phyloP scores from a whole-genome alignment of 176 grass and related monocot species.

The Coix lacrymajobi region DNA sequence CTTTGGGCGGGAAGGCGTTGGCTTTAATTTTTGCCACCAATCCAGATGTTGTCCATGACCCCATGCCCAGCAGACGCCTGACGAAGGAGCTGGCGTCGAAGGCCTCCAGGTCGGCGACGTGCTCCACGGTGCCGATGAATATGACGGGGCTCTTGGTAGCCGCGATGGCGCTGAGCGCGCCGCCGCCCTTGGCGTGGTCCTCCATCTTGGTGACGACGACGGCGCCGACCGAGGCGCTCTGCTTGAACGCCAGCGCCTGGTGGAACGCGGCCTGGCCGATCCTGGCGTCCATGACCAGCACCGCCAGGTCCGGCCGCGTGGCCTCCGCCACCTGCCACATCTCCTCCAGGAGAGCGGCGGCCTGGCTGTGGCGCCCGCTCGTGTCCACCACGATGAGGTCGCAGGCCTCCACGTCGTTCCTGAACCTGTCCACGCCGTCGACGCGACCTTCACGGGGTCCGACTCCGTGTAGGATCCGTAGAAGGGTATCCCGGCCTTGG shows the following conservation, averaged over 20 bases:
- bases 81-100: slow-evolving; percentile 79
- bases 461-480: background rate
- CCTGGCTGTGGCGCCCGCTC: background rate
- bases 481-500: background rate
- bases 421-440: slow-evolving; percentile 26
- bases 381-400: background rate
- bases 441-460: background rate
- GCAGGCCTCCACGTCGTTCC: slow-evolving; percentile 37
- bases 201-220: slow-evolving; percentile 97
- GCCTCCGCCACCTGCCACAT: slow-evolving; percentile 95
- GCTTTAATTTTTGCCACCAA: no score
- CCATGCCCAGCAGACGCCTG: slow-evolving; percentile 75
- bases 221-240: slow-evolving; percentile 79
- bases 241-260: slow-evolving; percentile 87
- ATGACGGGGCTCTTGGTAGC: slow-evolving; percentile 82
- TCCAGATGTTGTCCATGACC: slow-evolving; percentile 26
- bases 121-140: slow-evolving; percentile 85
- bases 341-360: slow-evolving; percentile 52
- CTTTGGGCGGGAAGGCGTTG: no score
- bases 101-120: slow-evolving; percentile 74
- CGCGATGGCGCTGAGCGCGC: slow-evolving; percentile 81
- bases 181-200: slow-evolving; percentile 80
- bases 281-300: slow-evolving; percentile 95
- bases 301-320: slow-evolving; percentile 69
- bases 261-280: slow-evolving; percentile 93